Base-by-base conservation (phyloP, 306 rosid species). In the Rosa persica region DNA sequence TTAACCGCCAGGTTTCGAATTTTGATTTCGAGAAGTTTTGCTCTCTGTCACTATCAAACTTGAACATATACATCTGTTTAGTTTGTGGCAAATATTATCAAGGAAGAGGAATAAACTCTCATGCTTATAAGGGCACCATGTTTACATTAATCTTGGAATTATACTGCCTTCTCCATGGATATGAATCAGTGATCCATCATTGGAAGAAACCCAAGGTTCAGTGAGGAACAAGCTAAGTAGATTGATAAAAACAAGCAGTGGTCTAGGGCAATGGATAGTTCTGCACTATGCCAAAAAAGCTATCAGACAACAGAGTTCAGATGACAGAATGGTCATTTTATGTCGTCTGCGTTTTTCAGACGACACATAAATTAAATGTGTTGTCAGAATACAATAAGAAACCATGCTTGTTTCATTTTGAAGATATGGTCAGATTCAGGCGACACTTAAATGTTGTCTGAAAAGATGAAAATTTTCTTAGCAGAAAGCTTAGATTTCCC, bases 261-360 rank as follows among this genome's bases (percentile, higher is more conserved):
- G 95, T 92, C 98, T 44, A 94, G 98, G 85, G 88, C 96, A 74
- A 96, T 92, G 81, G 98, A 94, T 78, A 97, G 98, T 72, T 92
- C 96, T 75, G 93, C 34, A 30, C 34, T 30, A 30, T 30, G 34
- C 34, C 34, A 30, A 30, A 30, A 30, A 30, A 30, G 3, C 34
- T 30, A 30, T 30, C 34, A 30, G 3, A 30, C 34, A 30, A n/a
- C n/a, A n/a, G n/a, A n/a, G n/a, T n/a, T n/a, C n/a, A n/a, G n/a
- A n/a, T n/a, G n/a, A n/a, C n/a, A 30, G 34, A 30, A 3, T 27
- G 30, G 30, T 27, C 30, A 27, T 27, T 27, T 27, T 27, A 0
- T 27, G 30, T 27, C 30, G 30, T 27, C 30, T 27, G 30, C 0
- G 30, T 27, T 27, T 27, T 30, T 30, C 34, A 30, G 34, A 30